Conservation (phyloP, 306 rosid species). For the Neltuma alba region DNA sequence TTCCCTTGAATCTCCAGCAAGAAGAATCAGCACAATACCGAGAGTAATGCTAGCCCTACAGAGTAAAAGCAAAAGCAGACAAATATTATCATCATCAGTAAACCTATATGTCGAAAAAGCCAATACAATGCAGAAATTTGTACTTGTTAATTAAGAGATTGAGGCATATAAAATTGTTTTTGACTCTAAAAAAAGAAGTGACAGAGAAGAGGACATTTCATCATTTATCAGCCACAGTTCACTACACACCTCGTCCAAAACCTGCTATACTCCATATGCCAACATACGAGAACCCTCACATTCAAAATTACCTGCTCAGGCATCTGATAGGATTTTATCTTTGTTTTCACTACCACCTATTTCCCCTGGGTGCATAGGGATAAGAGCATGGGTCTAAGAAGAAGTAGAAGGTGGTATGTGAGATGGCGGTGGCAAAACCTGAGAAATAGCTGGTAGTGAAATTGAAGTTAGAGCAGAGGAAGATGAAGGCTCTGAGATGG, state of each 20-base stretch:
- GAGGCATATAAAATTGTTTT: too few species aligned
- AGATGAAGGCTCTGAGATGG: too few species aligned
- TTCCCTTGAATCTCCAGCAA: conserved; percentile 77
- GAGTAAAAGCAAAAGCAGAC: conserved; percentile 8
- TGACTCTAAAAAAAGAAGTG: not conserved
- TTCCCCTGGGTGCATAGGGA: too few species aligned
- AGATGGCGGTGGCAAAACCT: too few species aligned
- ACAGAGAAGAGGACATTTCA: not conserved
- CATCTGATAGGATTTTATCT: too few species aligned
- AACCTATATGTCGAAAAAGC: not conserved
- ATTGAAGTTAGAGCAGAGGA: too few species aligned
- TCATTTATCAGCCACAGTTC: not conserved
- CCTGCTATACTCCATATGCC: not conserved
- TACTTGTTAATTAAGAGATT: not conserved
- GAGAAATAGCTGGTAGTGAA: too few species aligned
- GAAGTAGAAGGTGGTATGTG: too few species aligned
- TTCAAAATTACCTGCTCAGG: not conserved
- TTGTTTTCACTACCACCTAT: too few species aligned
- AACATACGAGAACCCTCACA: not conserved
- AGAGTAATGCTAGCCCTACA: conserved; percentile 68
- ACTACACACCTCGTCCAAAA: not conserved
- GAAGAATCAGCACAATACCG: conserved; percentile 66
- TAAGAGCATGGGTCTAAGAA: too few species aligned
- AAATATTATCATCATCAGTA: not conserved
- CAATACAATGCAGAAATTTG: not conserved